Conservation (phyloP, 371 early-diverging fungal genomes). For the Mucor mucedo region DNA sequence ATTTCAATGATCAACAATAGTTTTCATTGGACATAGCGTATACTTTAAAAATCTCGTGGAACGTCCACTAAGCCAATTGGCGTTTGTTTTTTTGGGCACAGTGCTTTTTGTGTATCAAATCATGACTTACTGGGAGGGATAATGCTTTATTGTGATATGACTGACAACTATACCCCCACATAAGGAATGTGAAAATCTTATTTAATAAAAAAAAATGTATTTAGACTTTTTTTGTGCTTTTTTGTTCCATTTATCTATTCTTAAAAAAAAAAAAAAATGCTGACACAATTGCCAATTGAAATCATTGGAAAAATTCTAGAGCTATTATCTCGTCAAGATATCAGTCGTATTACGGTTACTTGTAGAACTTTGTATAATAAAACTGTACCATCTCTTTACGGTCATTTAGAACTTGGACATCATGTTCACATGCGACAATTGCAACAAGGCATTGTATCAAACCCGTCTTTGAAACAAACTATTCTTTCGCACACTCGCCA, state of each 20-base stretch:
- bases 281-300: constrained; percentile 1
- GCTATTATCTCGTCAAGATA: neutral
- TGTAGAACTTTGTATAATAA: neutral
- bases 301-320: neutral
- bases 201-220: too few species aligned
- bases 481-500: constrained; percentile 23
- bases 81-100: too few species aligned
- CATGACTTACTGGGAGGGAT: too few species aligned
- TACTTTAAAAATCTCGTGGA: too few species aligned
- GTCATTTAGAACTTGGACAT: constrained; percentile 3
- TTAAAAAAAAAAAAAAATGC: neutral
- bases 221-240: neutral
- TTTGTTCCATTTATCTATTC: neutral
- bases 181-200: too few species aligned
- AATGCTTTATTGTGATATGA: too few species aligned
- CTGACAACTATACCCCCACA: too few species aligned
- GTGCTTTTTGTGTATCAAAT: too few species aligned
- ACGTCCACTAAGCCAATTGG: too few species aligned
- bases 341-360: neutral
- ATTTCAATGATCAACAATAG: too few species aligned
- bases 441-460: neutral
- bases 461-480: constrained; percentile 1
- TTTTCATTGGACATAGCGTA: too few species aligned
- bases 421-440: constrained; percentile 5
- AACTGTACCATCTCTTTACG: neutral